Evolutionary conservation across 2,329 filamentous ascomycete species (phyloP), one percentile per base, ranked within the genome.

Genomic region (Magnaporthiopsis rhizophila): DNA sequence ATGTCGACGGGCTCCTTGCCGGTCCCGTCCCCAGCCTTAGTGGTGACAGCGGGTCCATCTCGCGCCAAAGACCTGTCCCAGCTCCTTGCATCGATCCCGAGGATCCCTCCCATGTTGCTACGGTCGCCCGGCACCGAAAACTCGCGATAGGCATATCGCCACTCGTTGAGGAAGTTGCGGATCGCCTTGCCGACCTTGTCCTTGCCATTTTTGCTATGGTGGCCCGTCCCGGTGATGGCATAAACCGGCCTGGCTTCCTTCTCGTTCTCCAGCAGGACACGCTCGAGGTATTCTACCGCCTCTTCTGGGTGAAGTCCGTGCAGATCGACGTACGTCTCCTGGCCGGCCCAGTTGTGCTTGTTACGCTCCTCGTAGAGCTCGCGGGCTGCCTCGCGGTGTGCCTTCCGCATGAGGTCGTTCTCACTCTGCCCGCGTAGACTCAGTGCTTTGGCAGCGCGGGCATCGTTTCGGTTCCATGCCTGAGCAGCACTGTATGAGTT

Each of bases 231-330:
- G 1, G 93, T 97, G 74, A 99, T 98, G 69, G 93, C 93, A 74
- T 98, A 99, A 58, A 99, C 85, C 3, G 94, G 90, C 28, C 87
- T 84, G 50, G 83, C 83, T 69, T 90, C 87, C 68, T 86, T 83
- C 68, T 83, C 84, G 72, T 97, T 95, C 72, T 96, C 91, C 67
- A 93, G 81, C 28, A 99, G 86, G 56, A 96, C 90, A 68, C 89
- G 89, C 75, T 95, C 92, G 4, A 99, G 84, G 71, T 98, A 98
- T 68, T 95, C 91, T 57, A 98, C 92, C 5, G 94, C 95, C 79
- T 99, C 95, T 72, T 98, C 94, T 0, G 95, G 92, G 72, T 98
- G 95, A n/a, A 99, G 85, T n/a, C 95, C 95, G 75, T 99, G 95
- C 38, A 99, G 81, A 76, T 99, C 95, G 64, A 98, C 89, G 76